phyloP scores from a whole-genome alignment of 2,329 filamentous ascomycete genomes.

The Cladosporium austrohemisphaericum region DNA sequence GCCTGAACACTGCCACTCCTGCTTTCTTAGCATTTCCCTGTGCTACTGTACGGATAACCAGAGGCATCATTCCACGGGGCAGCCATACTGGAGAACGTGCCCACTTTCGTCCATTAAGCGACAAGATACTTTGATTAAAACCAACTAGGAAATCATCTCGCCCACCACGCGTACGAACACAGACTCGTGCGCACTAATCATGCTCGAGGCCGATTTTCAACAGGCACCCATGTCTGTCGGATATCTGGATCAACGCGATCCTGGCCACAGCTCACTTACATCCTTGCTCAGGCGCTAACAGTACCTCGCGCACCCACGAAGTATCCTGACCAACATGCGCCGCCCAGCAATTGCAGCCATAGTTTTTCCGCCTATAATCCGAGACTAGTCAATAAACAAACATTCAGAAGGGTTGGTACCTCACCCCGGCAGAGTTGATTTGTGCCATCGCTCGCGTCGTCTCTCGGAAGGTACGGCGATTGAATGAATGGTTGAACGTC shows the following conservation, averaged over 20 bases:
- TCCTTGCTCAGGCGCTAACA: too few relatives aligned
- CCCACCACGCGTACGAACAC: neutral
- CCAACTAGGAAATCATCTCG: conserved; percentile 2
- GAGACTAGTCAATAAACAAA: too few relatives aligned
- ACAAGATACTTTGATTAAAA: neutral
- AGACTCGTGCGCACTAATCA: neutral
- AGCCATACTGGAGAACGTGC: neutral
- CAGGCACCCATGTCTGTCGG: conserved; percentile 5
- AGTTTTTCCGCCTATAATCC: neutral
- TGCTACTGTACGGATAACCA: too few relatives aligned
- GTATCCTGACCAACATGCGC: neutral
- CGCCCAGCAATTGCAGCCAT: neutral
- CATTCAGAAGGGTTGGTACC: too few relatives aligned
- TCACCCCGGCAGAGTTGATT: too few relatives aligned
- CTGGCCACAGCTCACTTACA: neutral
- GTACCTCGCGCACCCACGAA: too few relatives aligned
- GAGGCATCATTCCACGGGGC: too few relatives aligned
- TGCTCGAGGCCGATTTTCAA: neutral
- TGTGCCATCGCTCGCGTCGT: too few relatives aligned
- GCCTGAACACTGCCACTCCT: too few relatives aligned
- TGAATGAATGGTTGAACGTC: too few relatives aligned
- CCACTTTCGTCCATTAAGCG: neutral
- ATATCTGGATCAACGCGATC: neutral
- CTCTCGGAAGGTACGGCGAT: too few relatives aligned
- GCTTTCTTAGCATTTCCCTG: too few relatives aligned